Conservation (phyloP, 129 eudicot species). For the Centella asiatica region DNA sequence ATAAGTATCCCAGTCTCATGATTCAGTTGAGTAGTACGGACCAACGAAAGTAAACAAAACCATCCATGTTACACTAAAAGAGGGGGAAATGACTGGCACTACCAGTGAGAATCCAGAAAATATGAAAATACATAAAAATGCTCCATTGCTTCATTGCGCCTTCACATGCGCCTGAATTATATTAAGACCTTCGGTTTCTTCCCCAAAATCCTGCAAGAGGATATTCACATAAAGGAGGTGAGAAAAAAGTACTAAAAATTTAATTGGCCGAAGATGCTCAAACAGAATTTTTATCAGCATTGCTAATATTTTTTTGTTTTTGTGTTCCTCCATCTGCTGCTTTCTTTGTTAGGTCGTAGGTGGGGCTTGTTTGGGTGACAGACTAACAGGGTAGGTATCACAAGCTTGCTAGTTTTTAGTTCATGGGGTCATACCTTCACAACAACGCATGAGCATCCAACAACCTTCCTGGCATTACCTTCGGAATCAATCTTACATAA, state of each 20-base stretch:
- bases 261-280: neutral
- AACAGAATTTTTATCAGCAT: neutral
- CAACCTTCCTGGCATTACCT: constrained; percentile 84
- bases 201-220: constrained; percentile 55
- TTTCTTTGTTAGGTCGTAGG: neutral
- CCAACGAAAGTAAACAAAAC: too few species aligned
- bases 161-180: constrained; percentile 40
- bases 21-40: too few species aligned
- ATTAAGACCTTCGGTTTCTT: constrained; percentile 34
- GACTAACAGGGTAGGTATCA: neutral
- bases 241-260: neutral
- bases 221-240: neutral
- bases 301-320: neutral
- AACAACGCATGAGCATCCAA: constrained; percentile 73
- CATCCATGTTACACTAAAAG: neutral
- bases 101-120: neutral
- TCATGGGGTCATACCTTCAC: constrained; percentile 43
- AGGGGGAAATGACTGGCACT: neutral
- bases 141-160: constrained; percentile 21
- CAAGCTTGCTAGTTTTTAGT: too few species aligned
- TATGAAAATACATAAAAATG: neutral
- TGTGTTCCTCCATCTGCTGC: neutral
- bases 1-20: too few species aligned
- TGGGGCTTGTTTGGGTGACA: neutral
- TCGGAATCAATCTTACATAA: constrained; percentile 80